Percentiles rank a stretch among this genome's conserved stretches.
Conservation (phyloP, 1,284 basidiomycete genomes). For the Porodaedalea pini region DNA sequence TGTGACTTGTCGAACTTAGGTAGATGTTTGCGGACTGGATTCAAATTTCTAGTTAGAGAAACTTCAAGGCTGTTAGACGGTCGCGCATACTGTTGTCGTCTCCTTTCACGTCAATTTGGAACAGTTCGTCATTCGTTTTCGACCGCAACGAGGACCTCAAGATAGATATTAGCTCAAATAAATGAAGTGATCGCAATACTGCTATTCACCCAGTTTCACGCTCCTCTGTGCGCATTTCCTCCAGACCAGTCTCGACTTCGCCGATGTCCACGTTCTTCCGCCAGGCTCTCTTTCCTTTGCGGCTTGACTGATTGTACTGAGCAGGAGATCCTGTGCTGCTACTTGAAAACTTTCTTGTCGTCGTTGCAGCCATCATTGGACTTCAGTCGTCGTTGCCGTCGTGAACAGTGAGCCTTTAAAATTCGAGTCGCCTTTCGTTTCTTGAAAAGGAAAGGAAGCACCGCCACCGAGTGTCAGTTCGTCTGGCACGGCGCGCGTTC, state of each 20-base stretch:
- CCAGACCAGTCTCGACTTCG: conserved; percentile 71
- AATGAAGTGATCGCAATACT: conserved; percentile 1
- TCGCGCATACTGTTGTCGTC: conserved; percentile 63
- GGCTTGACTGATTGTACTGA: conserved; percentile 66
- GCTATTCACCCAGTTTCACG: conserved; percentile 65
- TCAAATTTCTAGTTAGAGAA: neutral
- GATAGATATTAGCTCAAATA: conserved; percentile 1
- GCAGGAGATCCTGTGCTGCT: conserved; percentile 44
- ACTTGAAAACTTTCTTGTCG: conserved; percentile 20
- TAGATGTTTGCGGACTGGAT: conserved; percentile 52
- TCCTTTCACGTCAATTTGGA: conserved; percentile 75
- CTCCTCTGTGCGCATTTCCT: conserved; percentile 74
- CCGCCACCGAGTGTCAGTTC: neutral
- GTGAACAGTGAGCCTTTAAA: no score
- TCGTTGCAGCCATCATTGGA: conserved; percentile 1
- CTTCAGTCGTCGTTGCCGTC: no score
- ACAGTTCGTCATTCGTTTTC: conserved; percentile 69
- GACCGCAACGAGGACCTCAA: conserved; percentile 56
- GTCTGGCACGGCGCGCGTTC: neutral
- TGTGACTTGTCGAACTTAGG: conserved; percentile 51
- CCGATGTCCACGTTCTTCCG: conserved; percentile 86
- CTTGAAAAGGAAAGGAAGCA: neutral
- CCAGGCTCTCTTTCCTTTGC: conserved; percentile 92
- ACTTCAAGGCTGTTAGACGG: neutral
- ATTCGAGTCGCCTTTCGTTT: neutral